Evolutionary conservation across 352 stramenopile species (phyloP), one percentile per base, ranked within the genome.

Genomic region (Phytopythium helicoides): DNA sequence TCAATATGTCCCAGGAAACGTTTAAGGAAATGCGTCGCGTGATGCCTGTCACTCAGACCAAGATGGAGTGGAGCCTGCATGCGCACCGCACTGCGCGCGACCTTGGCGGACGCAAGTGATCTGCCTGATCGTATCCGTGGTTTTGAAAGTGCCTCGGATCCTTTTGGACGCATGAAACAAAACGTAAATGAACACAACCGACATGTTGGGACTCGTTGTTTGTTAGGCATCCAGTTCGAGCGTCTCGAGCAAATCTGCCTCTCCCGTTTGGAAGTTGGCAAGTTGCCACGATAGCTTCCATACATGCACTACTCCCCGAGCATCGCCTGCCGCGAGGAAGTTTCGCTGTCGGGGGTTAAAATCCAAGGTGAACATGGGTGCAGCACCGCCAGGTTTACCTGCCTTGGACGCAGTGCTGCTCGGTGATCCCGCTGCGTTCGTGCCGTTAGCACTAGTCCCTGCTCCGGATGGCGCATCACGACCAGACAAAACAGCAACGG

Each of bases 11-110:
- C 26, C 80, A 97, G 52, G 86, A 97, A 58, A 97, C 91, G 8
- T 96, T 97, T 61, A 96, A 96, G 66, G 88, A 95, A 56, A 97
- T 99, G 86, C 86, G 96, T 46, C 85, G 95, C 47, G 91, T 98
- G 11, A 96, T 98, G 82, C 94, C 95, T 42, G 84, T 94, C 34
- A 94, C 84, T 2, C 81, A 92, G 50, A 92, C 79, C 19, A 94
- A 94, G 68, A 94, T 94, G 84, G 81, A 94, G 58, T 95, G 85
- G 85, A 95, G 69, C 49, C 47, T 95, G 44, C 76, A 92, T 54
- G 79, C 81, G 25, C 85, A 95, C 47, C 85, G 85, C 45, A 93
- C 83, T 28, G 85, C 81, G 38, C 79, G 83, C 37, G 80, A 91
- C 51, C 73, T 94, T 33, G 66, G 69, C 21, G 46, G 46, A 9